phyloP scores from a whole-genome alignment of 441 rosid genomes.

The Erodium texanum region DNA sequence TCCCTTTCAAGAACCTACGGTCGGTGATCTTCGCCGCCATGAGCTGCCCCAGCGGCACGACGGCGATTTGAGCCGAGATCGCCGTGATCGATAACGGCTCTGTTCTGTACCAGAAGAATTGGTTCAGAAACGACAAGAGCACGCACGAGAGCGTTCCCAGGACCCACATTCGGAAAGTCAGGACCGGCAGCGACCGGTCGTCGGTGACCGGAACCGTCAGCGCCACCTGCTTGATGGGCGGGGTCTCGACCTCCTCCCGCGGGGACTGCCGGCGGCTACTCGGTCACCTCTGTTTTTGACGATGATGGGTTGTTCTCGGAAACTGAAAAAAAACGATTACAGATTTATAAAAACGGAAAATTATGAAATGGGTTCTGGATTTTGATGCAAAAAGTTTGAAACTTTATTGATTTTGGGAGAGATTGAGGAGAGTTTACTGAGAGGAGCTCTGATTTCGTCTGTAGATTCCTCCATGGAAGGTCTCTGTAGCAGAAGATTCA shows the following conservation, averaged over 20 bases:
- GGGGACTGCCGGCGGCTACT: no score
- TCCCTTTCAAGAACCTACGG: constrained; percentile 51
- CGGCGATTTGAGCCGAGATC: constrained; percentile 67
- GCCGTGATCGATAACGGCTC: constrained; percentile 42
- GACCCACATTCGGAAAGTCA: constrained; percentile 58
- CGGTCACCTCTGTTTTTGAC: background rate
- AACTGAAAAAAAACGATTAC: background rate
- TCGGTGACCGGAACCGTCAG: constrained; percentile 42
- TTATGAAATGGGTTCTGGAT: background rate
- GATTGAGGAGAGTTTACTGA: background rate
- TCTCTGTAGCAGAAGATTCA: no score
- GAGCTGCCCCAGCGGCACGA: constrained; percentile 69
- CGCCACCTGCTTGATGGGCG: constrained; percentile 42
- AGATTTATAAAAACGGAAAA: background rate
- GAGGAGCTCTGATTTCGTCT: background rate
- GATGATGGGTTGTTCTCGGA: background rate
- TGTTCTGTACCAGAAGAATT: constrained; percentile 34
- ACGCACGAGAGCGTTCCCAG: constrained; percentile 40
- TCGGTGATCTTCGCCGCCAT: constrained; percentile 49
- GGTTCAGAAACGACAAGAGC: constrained; percentile 45
- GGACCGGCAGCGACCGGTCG: constrained; percentile 37
- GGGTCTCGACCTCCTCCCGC: constrained; percentile 17
- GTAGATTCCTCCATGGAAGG: background rate
- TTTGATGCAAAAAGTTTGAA: background rate
- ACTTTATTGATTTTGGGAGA: background rate